These are phyloP conservation scores for Botryobasidium botryosum DNA, from an alignment of 768 basidiomycete species.

Conservation along the genomic window DNA sequence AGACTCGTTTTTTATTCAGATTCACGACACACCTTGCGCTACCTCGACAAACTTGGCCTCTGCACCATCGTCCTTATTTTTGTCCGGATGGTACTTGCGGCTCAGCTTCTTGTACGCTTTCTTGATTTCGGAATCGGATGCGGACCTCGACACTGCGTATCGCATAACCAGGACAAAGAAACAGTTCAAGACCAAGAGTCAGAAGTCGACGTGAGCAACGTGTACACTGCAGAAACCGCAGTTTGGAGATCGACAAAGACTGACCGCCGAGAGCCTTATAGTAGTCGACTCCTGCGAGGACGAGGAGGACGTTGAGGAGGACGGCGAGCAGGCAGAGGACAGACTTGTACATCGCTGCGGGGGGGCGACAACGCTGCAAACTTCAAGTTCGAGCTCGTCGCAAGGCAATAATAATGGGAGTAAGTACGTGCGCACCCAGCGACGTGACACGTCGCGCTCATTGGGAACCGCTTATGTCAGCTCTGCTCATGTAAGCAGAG, in stretches of 20 bases:
- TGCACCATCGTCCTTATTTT: constrained; percentile 71
- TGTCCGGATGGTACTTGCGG: constrained; percentile 86
- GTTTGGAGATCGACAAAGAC: no score
- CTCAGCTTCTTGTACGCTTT: constrained; percentile 84
- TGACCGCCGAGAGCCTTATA: constrained; percentile 73
- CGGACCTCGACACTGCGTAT: constrained; percentile 57
- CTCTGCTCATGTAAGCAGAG: no score
- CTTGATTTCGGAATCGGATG: constrained; percentile 76
- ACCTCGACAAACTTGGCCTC: constrained; percentile 82
- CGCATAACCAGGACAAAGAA: neutral
- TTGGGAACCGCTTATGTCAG: no score
- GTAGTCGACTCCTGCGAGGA: constrained; percentile 41
- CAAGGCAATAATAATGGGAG: neutral
- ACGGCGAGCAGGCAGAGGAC: neutral
- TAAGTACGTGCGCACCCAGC: neutral
- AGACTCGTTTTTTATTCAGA: neutral
- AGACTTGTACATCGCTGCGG: no score
- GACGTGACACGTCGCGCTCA: neutral
- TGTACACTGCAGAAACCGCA: constrained; percentile 1
- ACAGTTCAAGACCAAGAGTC: neutral
- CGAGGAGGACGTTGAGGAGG: constrained; percentile 21
- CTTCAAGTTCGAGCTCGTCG: neutral
- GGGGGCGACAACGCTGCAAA: neutral
- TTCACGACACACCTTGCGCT: constrained; percentile 47
- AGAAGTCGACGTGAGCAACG: neutral